phyloP scores from a whole-genome alignment of 2,329 filamentous ascomycete genomes.

The Colletotrichum agaves region DNA sequence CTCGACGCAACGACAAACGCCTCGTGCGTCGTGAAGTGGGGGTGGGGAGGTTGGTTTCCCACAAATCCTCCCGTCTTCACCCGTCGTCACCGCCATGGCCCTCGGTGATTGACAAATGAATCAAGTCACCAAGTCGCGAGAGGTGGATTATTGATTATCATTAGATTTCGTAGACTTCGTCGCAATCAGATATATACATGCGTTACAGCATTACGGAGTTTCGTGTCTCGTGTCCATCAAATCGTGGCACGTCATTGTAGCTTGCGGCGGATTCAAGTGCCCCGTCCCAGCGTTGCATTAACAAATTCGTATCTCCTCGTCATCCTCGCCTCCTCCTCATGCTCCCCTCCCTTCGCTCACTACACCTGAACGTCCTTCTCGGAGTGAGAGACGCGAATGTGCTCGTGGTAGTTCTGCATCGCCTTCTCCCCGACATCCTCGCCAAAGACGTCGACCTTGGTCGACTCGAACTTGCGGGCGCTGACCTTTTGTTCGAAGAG shows the following conservation, averaged over 20 bases:
- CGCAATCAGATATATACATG: conserved; percentile 29
- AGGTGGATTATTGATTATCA: conserved; percentile 11
- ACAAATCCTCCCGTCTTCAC: conserved; percentile 5
- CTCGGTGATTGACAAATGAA: neutral
- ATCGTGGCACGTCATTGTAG: neutral
- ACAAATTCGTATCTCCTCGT: neutral
- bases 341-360: neutral
- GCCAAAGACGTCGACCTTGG: conserved; percentile 66
- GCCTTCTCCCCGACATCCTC: conserved; percentile 58
- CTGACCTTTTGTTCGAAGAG: conserved; percentile 80
- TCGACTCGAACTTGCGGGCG: conserved; percentile 77
- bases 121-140: neutral
- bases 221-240: conserved; percentile 1
- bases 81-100: too few species aligned
- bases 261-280: neutral
- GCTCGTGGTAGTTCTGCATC: conserved; percentile 60
- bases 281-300: neutral
- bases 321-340: neutral
- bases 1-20: neutral
- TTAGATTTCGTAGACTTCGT: conserved; percentile 32
- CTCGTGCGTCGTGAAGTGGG: neutral
- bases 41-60: too few species aligned
- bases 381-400: conserved; percentile 46
- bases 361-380: conserved; percentile 39
- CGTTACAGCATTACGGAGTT: conserved; percentile 26